These are phyloP conservation scores for Corylus heterophylla DNA, from an alignment of 306 rosid genomes.

Conservation along the genomic window DNA sequence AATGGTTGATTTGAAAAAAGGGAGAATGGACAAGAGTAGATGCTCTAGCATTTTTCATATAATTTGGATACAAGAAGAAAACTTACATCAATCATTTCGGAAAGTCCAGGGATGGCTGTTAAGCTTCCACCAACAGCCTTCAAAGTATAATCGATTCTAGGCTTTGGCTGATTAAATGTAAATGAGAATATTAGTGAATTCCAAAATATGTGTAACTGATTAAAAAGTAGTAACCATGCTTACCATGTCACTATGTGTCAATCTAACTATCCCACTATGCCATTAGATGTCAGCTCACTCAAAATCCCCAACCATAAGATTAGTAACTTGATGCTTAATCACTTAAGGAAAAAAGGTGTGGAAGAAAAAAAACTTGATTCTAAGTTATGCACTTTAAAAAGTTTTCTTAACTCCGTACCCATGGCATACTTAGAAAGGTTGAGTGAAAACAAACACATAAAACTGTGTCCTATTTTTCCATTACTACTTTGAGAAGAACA, in stretches of 20 bases:
- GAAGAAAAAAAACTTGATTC: neutral
- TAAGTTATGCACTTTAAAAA: neutral
- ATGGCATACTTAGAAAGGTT: neutral
- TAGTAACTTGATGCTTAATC: neutral
- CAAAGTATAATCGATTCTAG: conserved; percentile 83
- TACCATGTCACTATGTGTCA: neutral
- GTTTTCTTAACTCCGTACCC: neutral
- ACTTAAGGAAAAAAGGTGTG: neutral
- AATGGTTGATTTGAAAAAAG: too few species aligned
- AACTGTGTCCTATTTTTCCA: neutral
- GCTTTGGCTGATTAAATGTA: conserved; percentile 73
- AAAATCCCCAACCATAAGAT: neutral
- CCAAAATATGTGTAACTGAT: neutral
- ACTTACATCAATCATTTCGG: conserved; percentile 97
- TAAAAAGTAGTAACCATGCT: neutral
- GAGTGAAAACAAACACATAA: neutral
- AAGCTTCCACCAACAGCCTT: conserved; percentile 95
- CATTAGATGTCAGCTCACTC: neutral
- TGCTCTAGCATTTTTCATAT: neutral
- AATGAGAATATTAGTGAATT: conserved; percentile 30
- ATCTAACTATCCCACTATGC: neutral
- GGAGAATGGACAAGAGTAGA: too few species aligned
- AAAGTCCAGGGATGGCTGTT: conserved; percentile 90
- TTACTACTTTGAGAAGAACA: neutral
- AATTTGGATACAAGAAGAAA: conserved; percentile 11